Conservation (phyloP, 805 yeast genomes). For the Debaryomyces prosopidis region DNA sequence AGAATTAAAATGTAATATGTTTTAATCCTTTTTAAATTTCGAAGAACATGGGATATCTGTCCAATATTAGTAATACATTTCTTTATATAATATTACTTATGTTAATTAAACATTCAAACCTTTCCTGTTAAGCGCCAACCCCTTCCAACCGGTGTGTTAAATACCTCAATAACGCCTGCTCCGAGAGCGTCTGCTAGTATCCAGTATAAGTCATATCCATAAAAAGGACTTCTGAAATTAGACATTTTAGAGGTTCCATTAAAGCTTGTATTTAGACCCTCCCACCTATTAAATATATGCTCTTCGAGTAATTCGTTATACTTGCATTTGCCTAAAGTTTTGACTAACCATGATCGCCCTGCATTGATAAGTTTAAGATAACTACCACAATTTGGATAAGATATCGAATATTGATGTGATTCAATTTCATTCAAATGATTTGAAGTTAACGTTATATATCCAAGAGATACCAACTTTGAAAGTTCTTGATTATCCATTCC, state of each 20-base stretch:
- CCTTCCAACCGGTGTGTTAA: slow-evolving; percentile 54
- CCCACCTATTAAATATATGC: slow-evolving; percentile 46
- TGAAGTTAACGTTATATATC: slow-evolving; percentile 46
- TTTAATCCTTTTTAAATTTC: not conserved
- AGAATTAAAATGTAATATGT: slow-evolving; percentile 35
- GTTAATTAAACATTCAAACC: slow-evolving; percentile 16
- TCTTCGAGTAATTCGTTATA: slow-evolving; percentile 46
- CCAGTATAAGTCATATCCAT: slow-evolving; percentile 54
- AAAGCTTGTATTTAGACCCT: slow-evolving; percentile 24
- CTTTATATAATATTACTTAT: slow-evolving; percentile 1
- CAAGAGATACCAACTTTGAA: slow-evolving; percentile 35
- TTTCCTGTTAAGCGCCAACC: slow-evolving; percentile 61
- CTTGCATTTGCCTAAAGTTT: slow-evolving; percentile 33
- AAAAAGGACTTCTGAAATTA: slow-evolving; percentile 46
- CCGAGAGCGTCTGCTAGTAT: slow-evolving; percentile 52
- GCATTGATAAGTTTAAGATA: slow-evolving; percentile 44
- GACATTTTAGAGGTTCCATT: slow-evolving; percentile 32
- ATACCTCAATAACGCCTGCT: slow-evolving; percentile 51
- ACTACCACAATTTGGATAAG: slow-evolving; percentile 54
- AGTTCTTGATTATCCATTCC: slow-evolving; percentile 24
- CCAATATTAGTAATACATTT: not conserved
- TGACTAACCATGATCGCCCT: slow-evolving; percentile 46
- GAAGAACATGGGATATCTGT: too few relatives aligned
- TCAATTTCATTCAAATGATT: slow-evolving; percentile 46
- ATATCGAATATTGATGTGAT: slow-evolving; percentile 37